These are phyloP conservation scores for Paramecium pentaurelia DNA, from an alignment of 73 alveolate species.

Conservation along the genomic window DNA sequence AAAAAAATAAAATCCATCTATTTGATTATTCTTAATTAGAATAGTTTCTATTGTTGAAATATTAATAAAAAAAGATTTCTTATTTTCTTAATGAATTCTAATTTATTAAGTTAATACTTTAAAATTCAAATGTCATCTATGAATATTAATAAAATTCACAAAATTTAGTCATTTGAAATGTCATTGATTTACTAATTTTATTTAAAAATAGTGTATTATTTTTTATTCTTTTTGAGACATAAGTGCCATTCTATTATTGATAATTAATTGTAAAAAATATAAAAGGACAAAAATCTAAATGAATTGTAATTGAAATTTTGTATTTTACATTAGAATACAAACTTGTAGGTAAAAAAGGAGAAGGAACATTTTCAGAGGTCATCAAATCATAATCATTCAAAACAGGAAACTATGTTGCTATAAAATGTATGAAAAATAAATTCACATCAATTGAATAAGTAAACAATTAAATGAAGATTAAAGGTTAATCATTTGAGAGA, in stretches of 20 bases:
- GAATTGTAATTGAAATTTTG: neutral
- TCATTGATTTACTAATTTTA: neutral
- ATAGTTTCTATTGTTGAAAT: neutral
- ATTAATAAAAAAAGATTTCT: neutral
- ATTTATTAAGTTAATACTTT: neutral
- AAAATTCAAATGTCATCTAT: neutral
- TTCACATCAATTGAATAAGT: constrained; percentile 90
- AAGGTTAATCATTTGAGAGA: constrained; percentile 88
- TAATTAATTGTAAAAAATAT: neutral
- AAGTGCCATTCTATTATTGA: neutral
- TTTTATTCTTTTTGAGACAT: neutral
- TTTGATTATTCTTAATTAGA: too few species aligned
- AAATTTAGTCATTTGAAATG: neutral
- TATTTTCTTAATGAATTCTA: neutral
- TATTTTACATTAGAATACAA: constrained; percentile 64
- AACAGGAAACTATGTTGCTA: constrained; percentile 93
- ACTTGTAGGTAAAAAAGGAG: constrained; percentile 85
- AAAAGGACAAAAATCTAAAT: neutral
- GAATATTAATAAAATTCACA: too few species aligned
- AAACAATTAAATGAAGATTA: neutral
- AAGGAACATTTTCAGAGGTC: constrained; percentile 98
- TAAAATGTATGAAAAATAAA: constrained; percentile 90
- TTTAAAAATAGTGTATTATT: neutral
- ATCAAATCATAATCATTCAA: constrained; percentile 92
- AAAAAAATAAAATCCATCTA: neutral